These are phyloP conservation scores for Dorcoceras hygrometricum DNA, from an alignment of 257 asterid genomes.

Conservation along the genomic window DNA sequence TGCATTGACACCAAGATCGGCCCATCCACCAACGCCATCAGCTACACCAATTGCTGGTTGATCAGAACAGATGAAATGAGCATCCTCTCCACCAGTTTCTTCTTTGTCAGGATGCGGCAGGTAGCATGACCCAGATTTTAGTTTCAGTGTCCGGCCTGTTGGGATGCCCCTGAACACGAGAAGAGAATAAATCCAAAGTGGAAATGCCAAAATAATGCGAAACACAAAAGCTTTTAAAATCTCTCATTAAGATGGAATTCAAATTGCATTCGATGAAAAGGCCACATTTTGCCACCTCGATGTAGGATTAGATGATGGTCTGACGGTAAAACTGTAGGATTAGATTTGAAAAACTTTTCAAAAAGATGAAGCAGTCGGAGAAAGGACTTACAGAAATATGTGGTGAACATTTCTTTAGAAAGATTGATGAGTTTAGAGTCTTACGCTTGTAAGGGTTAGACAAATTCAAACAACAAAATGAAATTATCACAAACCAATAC, in stretches of 20 bases:
- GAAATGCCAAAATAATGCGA: constrained; percentile 14
- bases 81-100: constrained; percentile 97
- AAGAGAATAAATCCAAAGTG: constrained; percentile 9
- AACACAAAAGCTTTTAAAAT: background rate
- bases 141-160: constrained; percentile 51
- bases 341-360: background rate
- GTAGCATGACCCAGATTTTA: constrained; percentile 86
- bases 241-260: background rate
- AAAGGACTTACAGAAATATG: background rate
- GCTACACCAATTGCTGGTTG: constrained; percentile 89
- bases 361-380: background rate
- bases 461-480: background rate
- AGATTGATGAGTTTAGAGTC: background rate
- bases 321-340: too few relatives aligned
- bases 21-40: constrained; percentile 99
- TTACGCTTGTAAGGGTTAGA: background rate
- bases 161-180: constrained; percentile 51
- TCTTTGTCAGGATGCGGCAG: constrained; percentile 97
- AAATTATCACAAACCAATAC: background rate
- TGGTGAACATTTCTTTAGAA: background rate
- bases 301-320: background rate
- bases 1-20: constrained; percentile 79
- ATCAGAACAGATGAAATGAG: constrained; percentile 82
- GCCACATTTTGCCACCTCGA: background rate
- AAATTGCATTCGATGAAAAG: background rate